Evolutionary conservation across 805 yeast genomes (phyloP).

Genomic region (Kuraishia floccosa): DNA sequence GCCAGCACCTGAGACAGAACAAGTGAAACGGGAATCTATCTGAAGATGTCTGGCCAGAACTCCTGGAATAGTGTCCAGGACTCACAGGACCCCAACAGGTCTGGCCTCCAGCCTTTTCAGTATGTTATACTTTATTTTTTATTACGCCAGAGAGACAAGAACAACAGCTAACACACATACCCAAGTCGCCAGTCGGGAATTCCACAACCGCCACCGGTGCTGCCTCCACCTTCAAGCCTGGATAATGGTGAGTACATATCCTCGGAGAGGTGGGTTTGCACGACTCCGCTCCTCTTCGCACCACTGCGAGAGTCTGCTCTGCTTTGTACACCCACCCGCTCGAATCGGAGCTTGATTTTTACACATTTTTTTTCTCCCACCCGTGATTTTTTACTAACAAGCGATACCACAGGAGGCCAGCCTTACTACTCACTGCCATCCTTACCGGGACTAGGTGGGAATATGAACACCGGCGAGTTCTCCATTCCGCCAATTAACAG

Average conservation of each 20-base stretch:
- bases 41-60: conserved; percentile 7
- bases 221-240: conserved; percentile 44
- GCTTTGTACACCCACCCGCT: too few relatives aligned
- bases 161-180: too few relatives aligned
- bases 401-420: too few relatives aligned
- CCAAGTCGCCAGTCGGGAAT: conserved; percentile 40
- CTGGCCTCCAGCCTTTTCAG: conserved; percentile 1
- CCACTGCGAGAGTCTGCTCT: too few relatives aligned
- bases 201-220: conserved; percentile 45
- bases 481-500: conserved; percentile 35
- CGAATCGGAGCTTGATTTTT: not conserved
- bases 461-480: conserved; percentile 28
- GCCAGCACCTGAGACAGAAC: too few relatives aligned
- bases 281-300: too few relatives aligned
- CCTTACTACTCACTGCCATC: conserved; percentile 39
- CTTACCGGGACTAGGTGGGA: conserved; percentile 36
- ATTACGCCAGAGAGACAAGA: not conserved
- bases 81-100: not conserved
- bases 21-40: too few relatives aligned
- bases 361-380: not conserved
- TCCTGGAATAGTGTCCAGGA: conserved; percentile 4
- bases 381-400: not conserved
- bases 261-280: too few relatives aligned
- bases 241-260: conserved; percentile 42
- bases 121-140: conserved; percentile 1